These are phyloP conservation scores for Fraxinus anomala DNA, from an alignment of 257 asterid species.

Conservation along the genomic window DNA sequence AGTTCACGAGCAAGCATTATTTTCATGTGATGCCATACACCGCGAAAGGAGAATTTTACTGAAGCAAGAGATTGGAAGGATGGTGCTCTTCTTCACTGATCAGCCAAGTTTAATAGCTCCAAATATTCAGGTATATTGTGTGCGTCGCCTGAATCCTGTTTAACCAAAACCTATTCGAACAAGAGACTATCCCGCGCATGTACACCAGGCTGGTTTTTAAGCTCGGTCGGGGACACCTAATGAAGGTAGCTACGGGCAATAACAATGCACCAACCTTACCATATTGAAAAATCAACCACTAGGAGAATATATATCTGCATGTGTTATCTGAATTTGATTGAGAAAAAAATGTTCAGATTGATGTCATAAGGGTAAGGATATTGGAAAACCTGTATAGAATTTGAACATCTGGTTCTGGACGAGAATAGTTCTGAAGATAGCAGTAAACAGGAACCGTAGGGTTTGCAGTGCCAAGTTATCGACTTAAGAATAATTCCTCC, in stretches of 20 bases:
- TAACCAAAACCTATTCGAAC: too few species aligned
- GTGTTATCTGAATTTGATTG: constrained; percentile 1
- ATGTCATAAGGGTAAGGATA: constrained; percentile 13
- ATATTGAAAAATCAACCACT: too few species aligned
- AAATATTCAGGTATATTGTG: constrained; percentile 77
- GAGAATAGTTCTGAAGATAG: constrained; percentile 13
- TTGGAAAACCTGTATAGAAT: not conserved
- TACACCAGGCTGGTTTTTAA: too few species aligned
- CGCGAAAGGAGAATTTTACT: constrained; percentile 83
- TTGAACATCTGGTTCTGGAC: constrained; percentile 15
- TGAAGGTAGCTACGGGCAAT: too few species aligned
- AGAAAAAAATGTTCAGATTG: not conserved
- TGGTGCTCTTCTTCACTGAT: constrained; percentile 93
- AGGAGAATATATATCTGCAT: too few species aligned
- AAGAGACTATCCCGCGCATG: too few species aligned
- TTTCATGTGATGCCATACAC: constrained; percentile 86
- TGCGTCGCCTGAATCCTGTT: not conserved
- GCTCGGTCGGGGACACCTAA: too few species aligned
- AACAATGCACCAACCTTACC: too few species aligned
- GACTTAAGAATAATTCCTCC: not conserved
- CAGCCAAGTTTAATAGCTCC: constrained; percentile 99
- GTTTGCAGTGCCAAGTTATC: constrained; percentile 8
- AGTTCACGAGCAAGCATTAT: constrained; percentile 89
- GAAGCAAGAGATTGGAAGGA: constrained; percentile 99
- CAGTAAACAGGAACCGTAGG: constrained; percentile 12